These are phyloP conservation scores for Penicillium macrosclerotiorum DNA, from an alignment of 495 filamentous ascomycete species.

Conservation along the genomic window DNA sequence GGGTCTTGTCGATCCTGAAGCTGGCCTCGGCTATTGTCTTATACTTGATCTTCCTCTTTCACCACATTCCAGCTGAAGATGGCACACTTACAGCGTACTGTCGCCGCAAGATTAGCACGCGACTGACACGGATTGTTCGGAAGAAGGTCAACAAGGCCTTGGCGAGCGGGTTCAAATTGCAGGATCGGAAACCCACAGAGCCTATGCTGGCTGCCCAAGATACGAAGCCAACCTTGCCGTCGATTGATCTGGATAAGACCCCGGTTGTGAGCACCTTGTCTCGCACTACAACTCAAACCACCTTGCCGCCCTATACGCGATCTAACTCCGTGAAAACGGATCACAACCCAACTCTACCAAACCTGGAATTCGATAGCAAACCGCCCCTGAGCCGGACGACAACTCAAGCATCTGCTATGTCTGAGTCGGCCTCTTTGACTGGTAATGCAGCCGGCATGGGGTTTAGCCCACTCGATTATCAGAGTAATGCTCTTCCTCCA, in stretches of 20 bases:
- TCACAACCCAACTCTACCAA: constrained; percentile 22
- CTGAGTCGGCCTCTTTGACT: constrained; percentile 23
- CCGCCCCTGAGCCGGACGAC: constrained; percentile 20
- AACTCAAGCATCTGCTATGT: constrained; percentile 23
- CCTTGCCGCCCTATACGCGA: constrained; percentile 49
- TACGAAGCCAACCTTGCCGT: constrained; percentile 65
- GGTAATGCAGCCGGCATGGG: constrained; percentile 22
- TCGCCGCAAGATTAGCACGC: constrained; percentile 79
- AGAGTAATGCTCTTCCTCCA: constrained; percentile 16
- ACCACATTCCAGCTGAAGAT: constrained; percentile 76
- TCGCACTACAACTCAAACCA: constrained; percentile 65
- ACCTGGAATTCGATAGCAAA: constrained; percentile 23
- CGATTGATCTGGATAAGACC: constrained; percentile 56
- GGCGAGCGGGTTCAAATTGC: constrained; percentile 65
- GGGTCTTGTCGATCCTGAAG: constrained; percentile 76
- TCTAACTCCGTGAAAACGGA: constrained; percentile 13
- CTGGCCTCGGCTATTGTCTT: constrained; percentile 69
- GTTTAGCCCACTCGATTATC: constrained; percentile 24
- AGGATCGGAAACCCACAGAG: constrained; percentile 52
- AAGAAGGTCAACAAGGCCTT: constrained; percentile 83
- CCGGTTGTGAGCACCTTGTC: constrained; percentile 58
- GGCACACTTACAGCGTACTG: constrained; percentile 82
- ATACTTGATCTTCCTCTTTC: constrained; percentile 86
- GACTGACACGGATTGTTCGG: constrained; percentile 76
- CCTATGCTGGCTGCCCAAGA: constrained; percentile 53